Evolutionary conservation across 169 alveolate species (phyloP), one percentile per base, ranked within the genome.

Genomic region (Cytauxzoon felis): DNA sequence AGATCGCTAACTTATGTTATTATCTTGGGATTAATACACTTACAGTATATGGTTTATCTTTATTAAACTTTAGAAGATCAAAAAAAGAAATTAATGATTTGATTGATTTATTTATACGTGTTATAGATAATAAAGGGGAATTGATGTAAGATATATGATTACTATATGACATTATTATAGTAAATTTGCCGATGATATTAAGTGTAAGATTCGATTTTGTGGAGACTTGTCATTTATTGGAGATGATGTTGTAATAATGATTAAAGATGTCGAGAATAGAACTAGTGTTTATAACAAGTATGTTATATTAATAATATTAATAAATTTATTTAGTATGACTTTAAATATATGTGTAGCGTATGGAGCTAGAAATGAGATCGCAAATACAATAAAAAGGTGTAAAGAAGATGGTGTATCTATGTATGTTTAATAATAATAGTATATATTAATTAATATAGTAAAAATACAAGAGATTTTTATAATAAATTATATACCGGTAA

Each of bases 41-140:
- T 38, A 82, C 96, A 30, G 90, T 92, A 36, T 92, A 81, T 63
- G 93, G 91, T 38, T 84, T 92, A 45, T 92, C 96, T 19, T 66
- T 89, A 21, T 78, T 75, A 32, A 92, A 92, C 84, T 92, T 86
- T 83, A 71, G 79, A 30, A 72, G 96, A 34, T 54, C 65, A 29
- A 59, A 26, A 23, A 33, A 9, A 32, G 82, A 71, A 45, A 56
- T 80, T 7, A 0, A 33, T 34, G 64, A 72, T 30, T 33, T 72
- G n/a, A 54, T 68, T 18, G 23, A 58, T 19, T 18, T 78, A 11
- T 51, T 63, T 33, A 30, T 30, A 13, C 58, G 65, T 0, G 21
- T 60, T 1, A 54, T 51, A n/a, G 33, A 26, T 8, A 19, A 29
- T 2, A 48, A 47, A 16, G 38, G 51, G 2, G 21, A 48, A 5